phyloP scores from a whole-genome alignment of 257 asterid species.

The Nicotiana benthamiana region DNA sequence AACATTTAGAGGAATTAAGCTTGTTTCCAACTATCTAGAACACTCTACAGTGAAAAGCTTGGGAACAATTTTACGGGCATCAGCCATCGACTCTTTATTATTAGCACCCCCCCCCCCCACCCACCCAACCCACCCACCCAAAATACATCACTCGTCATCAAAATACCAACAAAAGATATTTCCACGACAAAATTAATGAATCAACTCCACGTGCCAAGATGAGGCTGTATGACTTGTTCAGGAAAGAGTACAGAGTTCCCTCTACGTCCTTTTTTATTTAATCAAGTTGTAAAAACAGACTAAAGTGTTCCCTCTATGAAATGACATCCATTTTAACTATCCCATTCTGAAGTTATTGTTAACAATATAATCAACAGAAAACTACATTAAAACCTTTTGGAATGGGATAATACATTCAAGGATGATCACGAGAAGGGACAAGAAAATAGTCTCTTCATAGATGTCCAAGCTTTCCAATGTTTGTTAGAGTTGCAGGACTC shows the following conservation, averaged over 20 bases:
- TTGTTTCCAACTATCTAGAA: neutral
- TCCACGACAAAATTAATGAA: neutral
- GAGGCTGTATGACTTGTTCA: neutral
- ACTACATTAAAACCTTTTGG: neutral
- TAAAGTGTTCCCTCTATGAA: neutral
- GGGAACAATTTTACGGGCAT: neutral
- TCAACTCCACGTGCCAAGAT: neutral
- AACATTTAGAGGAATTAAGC: neutral
- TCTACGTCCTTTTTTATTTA: neutral
- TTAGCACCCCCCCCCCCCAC: no score
- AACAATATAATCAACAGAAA: neutral
- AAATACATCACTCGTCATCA: neutral
- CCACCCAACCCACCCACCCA: no score
- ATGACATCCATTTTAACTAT: neutral
- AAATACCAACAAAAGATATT: neutral
- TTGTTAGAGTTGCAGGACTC: neutral
- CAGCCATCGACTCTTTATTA: no score
- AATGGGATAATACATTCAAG: neutral
- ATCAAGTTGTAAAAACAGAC: no score
- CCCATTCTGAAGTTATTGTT: neutral
- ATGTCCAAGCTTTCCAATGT: neutral
- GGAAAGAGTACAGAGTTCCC: neutral
- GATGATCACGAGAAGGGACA: neutral
- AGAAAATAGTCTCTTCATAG: neutral
- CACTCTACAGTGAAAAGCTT: neutral